Base-by-base conservation (phyloP, 768 basidiomycete genomes). In the Dacryopinax spathularia region DNA sequence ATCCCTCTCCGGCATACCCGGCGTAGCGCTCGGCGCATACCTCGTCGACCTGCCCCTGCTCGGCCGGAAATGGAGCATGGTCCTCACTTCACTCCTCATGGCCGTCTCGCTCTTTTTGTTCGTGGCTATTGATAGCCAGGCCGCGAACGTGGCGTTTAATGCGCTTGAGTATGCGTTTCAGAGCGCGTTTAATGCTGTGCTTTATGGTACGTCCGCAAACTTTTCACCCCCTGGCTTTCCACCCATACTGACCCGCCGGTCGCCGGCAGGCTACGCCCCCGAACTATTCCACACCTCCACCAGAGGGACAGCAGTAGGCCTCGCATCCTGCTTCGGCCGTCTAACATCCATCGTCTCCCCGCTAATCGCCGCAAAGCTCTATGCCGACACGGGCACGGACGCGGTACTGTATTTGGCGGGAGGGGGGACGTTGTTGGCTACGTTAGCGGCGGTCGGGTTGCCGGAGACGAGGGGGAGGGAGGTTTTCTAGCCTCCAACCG, bases 131-230 rank as follows among this genome's bases (percentile, higher is more conserved):
- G 18, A 22, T 13, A 61, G 22, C 22, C 31, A 31, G 33, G 12
- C 15, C n/a, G 60, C 60, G 60, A 34, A 34, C 31, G 60, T 61
- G 7, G 31, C n/a, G 34, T 33, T 61, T 33, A 61, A 36, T 33
- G 60, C 60, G 0, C 9, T 61, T 12, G 60, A 61, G 60, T 61
- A 61, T 33, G 31, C 34, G 31, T 61, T 61, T 34, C 60, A 61
- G 0, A 33, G 31, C 0, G 60, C 60, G 4, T 61, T 61, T 34
- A 61, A 61, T 34, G 60, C 60, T 31, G 33, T 61, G 31, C 60
- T 61, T 2, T 61, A 61, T 34, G 60, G 60, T 37, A n/a, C 36
- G 36, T 37, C 36, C n/a, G 10, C 36, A 10, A 37, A n/a, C n/a
- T 37, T 37, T n/a, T n/a, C 36, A 37, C 12, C 12, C 36, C 36